Conservation (phyloP, 1,284 basidiomycete genomes). For the Papiliotrema nemorosa region DNA sequence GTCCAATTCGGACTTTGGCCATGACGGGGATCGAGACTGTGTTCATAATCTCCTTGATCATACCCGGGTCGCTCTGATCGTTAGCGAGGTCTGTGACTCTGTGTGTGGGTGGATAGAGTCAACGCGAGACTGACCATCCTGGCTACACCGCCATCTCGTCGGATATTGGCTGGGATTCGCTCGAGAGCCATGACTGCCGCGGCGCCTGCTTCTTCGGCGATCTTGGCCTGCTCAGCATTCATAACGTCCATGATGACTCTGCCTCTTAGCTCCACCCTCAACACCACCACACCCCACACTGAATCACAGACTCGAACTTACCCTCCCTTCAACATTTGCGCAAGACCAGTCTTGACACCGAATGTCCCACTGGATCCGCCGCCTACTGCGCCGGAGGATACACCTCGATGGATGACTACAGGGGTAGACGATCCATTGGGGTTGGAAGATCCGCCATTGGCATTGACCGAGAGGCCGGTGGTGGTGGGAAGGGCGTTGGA, state of each 20-base stretch:
- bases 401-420: slow-evolving; percentile 17
- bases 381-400: slow-evolving; percentile 9
- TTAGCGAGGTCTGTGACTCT: slow-evolving; percentile 1
- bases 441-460: too few species aligned
- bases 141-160: slow-evolving; percentile 83
- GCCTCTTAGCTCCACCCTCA: slow-evolving; percentile 48
- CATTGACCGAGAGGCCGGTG: too few species aligned
- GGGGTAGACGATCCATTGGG: slow-evolving; percentile 36
- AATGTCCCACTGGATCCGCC: slow-evolving; percentile 67
- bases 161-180: slow-evolving; percentile 93
- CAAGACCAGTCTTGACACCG: slow-evolving; percentile 87
- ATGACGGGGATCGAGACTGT: slow-evolving; percentile 77
- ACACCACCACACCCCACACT: too few species aligned
- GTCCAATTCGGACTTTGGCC: slow-evolving; percentile 74
- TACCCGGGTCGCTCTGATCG: slow-evolving; percentile 79
- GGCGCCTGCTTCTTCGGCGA: slow-evolving; percentile 96
- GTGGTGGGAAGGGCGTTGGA: slow-evolving; percentile 18
- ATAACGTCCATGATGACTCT: slow-evolving; percentile 90
- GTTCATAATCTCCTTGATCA: slow-evolving; percentile 95
- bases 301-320: slow-evolving; percentile 23
- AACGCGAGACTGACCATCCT: slow-evolving; percentile 67
- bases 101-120: background rate
- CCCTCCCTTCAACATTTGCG: slow-evolving; percentile 85
- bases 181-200: slow-evolving; percentile 98
- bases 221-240: slow-evolving; percentile 64